A percentile compares a stretch with the other conserved stretches of the same genome.
Evolutionary conservation across 1,284 basidiomycete genomes (phyloP).

Genomic region (Ganoderma resinaceum): DNA sequence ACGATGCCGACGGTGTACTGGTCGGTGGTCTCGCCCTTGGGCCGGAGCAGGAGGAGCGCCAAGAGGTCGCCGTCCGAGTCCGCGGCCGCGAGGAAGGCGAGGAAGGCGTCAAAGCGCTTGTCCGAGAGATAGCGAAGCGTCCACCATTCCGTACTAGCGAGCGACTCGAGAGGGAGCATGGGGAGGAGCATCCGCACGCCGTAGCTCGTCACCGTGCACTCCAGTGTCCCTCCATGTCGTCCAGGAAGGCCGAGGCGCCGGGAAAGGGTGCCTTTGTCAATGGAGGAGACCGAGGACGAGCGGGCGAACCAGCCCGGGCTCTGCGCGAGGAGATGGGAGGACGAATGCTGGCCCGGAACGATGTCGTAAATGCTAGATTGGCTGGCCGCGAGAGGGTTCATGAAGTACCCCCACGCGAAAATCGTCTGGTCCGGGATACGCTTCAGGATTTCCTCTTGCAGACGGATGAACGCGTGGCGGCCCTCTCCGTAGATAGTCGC

Average conservation of each 20-base stretch:
- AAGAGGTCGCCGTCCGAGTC: not conserved
- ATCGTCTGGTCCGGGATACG: slow-evolving; percentile 13
- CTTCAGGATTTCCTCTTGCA: slow-evolving; percentile 19
- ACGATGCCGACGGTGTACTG: slow-evolving; percentile 1
- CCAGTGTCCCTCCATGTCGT: not conserved
- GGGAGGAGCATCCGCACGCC: not conserved
- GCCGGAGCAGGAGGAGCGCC: not conserved
- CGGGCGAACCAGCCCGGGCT: not conserved
- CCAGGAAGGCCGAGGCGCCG: not conserved
- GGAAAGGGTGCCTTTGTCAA: not conserved
- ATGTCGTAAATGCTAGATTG: not conserved
- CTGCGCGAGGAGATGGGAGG: not conserved
- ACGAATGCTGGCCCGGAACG: not conserved
- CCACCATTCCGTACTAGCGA: not conserved
- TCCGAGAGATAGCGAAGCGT: not conserved
- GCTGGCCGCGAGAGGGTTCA: not conserved
- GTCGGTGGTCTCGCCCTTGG: not conserved
- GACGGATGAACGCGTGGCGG: slow-evolving; percentile 12
- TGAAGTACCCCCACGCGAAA: slow-evolving; percentile 16
- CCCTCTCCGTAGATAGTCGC: slow-evolving; percentile 18
- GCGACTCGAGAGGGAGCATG: not conserved
- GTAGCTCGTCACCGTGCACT: slow-evolving; percentile 2
- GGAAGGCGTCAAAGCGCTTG: not conserved
- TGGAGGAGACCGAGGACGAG: not conserved
- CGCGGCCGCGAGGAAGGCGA: not conserved